Evolutionary conservation across 148 eudicot genomes (phyloP), one percentile per base, ranked within the genome.

Genomic region (Persicaria tinctoria): DNA sequence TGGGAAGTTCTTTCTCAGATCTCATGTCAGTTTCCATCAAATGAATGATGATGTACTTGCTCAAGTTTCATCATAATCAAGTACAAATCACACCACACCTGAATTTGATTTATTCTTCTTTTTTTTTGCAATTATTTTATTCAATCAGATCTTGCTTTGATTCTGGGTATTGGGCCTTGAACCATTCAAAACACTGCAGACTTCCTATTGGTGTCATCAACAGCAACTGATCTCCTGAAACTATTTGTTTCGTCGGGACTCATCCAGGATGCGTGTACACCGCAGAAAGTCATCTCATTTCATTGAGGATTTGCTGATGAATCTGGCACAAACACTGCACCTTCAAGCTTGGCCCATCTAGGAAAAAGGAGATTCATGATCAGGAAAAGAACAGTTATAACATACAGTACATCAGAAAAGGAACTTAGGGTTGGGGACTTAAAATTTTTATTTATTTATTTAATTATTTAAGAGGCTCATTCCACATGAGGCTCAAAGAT

Each of bases 21-120:
- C 70, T 66, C 70, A 41, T 66, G 6, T 66, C 70, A 38, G 70
- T 44, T 66, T 41, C 70, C 70, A 66, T 66, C 70, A 38, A 66
- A 41, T 41, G 70, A 66, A 66, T 66, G 70, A 66, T 66, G 18
- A 66, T 66, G 70, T 66, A 66, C 70, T 66, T 66, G 70, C 68
- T 41, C 47, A 38, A 66, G 14, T 66, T 63, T 63, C 47, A 66
- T 66, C 70, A 66, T 66, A 27, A 4, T 38, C 69, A 63, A 63
- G 69, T 63, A 63, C 69, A 32, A 32, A 63, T 20, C 23, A 20
- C 23, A 38, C 5, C 32, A 3, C 18, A 66, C 47, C 47, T 41
- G 46, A 38, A 66, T 66, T 66, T n/a, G 17, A 66, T 66, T 12
- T 20, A 23, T 38, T 66, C 47, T 10, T 60, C 1, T 32, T 0